These are phyloP conservation scores for Sugiyamaella neomexicana DNA, from an alignment of 1,139 yeast species.

Conservation along the genomic window DNA sequence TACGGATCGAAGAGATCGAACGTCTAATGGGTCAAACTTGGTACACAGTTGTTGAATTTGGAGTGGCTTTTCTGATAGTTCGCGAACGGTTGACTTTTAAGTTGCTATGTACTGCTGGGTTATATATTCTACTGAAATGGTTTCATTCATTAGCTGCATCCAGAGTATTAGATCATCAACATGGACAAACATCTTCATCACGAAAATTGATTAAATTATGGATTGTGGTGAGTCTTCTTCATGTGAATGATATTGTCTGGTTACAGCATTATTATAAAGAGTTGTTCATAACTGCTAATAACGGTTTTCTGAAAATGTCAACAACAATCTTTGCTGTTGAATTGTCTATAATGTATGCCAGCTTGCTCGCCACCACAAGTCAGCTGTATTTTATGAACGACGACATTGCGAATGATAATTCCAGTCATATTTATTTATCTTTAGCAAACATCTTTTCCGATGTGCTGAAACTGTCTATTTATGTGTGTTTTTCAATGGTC, in stretches of 20 bases:
- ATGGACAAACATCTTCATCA: constrained; percentile 7
- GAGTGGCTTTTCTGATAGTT: constrained; percentile 31
- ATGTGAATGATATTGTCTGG: constrained; percentile 31
- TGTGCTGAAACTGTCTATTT: constrained; percentile 27
- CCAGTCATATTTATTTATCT: constrained; percentile 12
- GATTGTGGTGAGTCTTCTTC: constrained; percentile 27
- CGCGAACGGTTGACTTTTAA: constrained; percentile 33
- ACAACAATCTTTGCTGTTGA: constrained; percentile 30
- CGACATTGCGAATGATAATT: background rate
- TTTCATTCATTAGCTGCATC: constrained; percentile 49
- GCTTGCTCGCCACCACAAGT: constrained; percentile 25
- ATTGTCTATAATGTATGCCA: constrained; percentile 27
- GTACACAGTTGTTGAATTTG: constrained; percentile 34
- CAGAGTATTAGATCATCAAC: constrained; percentile 35
- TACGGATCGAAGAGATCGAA: constrained; percentile 24
- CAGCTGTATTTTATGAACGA: constrained; percentile 20
- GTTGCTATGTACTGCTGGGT: constrained; percentile 42
- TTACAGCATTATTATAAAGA: constrained; percentile 25
- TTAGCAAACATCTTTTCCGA: constrained; percentile 25
- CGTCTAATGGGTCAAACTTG: constrained; percentile 23
- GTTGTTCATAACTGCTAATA: constrained; percentile 14
- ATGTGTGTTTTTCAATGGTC: constrained; percentile 30
- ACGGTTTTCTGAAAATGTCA: constrained; percentile 23
- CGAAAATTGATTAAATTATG: constrained; percentile 20
- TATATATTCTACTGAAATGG: constrained; percentile 47